Conservation (phyloP, 805 yeast species). For the Metschnikowia bowlesiae region DNA sequence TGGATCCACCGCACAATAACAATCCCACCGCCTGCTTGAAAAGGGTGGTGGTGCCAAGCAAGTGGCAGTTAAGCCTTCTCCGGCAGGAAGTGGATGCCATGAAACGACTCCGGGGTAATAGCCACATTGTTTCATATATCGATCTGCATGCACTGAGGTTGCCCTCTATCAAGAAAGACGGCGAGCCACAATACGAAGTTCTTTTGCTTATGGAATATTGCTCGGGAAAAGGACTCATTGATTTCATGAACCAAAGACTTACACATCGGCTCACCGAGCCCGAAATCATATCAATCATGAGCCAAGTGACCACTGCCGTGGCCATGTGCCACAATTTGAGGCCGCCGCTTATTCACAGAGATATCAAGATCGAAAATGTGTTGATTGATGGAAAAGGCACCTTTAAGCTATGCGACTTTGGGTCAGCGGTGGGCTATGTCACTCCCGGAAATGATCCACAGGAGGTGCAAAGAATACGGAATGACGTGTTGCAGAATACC, state of each 20-base stretch:
- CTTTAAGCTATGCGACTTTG: slow-evolving; percentile 77
- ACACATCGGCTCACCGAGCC: slow-evolving; percentile 61
- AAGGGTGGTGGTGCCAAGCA: slow-evolving; percentile 93
- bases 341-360: slow-evolving; percentile 74
- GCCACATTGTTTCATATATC: slow-evolving; percentile 80
- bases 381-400: slow-evolving; percentile 53
- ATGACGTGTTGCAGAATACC: slow-evolving; percentile 72
- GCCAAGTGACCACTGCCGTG: slow-evolving; percentile 67
- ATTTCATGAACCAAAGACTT: slow-evolving; percentile 71
- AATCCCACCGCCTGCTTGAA: slow-evolving; percentile 72
- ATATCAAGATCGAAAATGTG: slow-evolving; percentile 79
- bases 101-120: slow-evolving; percentile 78
- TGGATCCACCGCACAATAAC: slow-evolving; percentile 56
- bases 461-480: slow-evolving; percentile 55
- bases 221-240: slow-evolving; percentile 68
- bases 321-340: slow-evolving; percentile 69
- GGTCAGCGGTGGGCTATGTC: slow-evolving; percentile 65
- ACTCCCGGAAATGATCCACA: slow-evolving; percentile 60
- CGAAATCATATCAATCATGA: slow-evolving; percentile 65
- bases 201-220: slow-evolving; percentile 79
- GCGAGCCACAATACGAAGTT: slow-evolving; percentile 62
- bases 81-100: slow-evolving; percentile 97
- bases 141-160: slow-evolving; percentile 92
- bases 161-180: slow-evolving; percentile 12
- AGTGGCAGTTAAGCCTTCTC: slow-evolving; percentile 71